phyloP scores from a whole-genome alignment of 495 filamentous ascomycete species.

The Podospora sp. region DNA sequence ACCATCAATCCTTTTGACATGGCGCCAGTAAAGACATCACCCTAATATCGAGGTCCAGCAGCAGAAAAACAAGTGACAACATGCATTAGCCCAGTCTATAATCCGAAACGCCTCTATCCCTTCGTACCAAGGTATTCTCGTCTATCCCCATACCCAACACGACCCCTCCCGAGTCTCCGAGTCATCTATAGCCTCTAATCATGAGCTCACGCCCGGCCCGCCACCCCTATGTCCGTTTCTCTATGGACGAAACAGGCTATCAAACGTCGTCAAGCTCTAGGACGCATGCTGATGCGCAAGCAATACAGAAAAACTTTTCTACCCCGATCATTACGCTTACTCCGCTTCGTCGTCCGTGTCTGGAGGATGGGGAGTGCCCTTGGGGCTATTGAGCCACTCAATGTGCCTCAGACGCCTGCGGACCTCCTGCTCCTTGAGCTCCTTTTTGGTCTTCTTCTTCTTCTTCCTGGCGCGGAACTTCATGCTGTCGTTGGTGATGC shows the following conservation, averaged over 20 bases:
- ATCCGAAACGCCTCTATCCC: not conserved
- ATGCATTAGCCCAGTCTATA: not conserved
- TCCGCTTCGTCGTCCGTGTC: conserved; percentile 81
- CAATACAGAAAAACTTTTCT: not conserved
- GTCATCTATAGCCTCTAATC: not conserved
- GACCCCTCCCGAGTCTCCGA: not conserved
- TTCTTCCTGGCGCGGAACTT: conserved; percentile 91
- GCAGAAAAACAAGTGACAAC: not conserved
- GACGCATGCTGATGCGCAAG: not conserved
- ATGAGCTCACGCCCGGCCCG: not conserved
- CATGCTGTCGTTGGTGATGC: conserved; percentile 56
- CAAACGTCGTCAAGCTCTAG: conserved; percentile 1
- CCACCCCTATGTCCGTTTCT: not conserved
- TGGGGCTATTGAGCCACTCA: conserved; percentile 83
- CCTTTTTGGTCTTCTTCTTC: conserved; percentile 98
- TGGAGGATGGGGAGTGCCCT: conserved; percentile 74
- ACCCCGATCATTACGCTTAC: conserved; percentile 11
- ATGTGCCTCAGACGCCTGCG: conserved; percentile 89
- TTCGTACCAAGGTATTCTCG: not conserved
- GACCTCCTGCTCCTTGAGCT: conserved; percentile 90
- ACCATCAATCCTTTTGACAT: too few relatives aligned
- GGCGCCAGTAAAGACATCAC: too few relatives aligned
- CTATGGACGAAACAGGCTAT: not conserved
- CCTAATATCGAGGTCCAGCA: not conserved
- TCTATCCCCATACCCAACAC: not conserved